Percentiles rank a stretch among this genome's conserved stretches.
Conservation (phyloP, 2,329 filamentous ascomycete species). For the Colletotrichum lini region DNA sequence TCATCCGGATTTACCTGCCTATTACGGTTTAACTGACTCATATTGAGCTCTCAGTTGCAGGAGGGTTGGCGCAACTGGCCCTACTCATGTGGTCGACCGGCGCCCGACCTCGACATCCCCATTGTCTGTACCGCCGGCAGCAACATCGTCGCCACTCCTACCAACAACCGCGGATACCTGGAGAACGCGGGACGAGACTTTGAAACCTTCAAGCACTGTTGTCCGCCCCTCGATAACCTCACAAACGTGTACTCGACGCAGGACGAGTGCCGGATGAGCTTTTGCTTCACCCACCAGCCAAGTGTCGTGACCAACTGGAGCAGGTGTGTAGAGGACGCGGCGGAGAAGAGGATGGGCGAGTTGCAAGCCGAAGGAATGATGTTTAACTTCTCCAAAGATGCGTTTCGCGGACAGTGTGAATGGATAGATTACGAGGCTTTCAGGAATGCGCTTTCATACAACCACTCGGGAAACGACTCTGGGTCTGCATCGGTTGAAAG, state of each 20-base stretch:
- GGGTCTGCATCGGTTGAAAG: neutral
- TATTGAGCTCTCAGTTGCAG: conserved; percentile 3
- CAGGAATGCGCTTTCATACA: neutral
- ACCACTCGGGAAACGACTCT: neutral
- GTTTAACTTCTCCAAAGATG: conserved; percentile 4
- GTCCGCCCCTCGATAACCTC: neutral
- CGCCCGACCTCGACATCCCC: neutral
- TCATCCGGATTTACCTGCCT: neutral
- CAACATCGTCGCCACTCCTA: neutral
- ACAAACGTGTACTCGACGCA: neutral
- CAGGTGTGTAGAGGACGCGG: neutral
- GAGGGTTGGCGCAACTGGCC: neutral
- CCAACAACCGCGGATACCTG: neutral
- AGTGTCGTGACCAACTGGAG: neutral
- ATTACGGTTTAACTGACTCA: neutral
- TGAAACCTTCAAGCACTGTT: neutral
- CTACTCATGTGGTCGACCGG: neutral
- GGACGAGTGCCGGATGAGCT: accelerated
- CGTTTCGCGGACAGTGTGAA: neutral
- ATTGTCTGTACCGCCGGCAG: neutral
- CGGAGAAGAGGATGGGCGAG: conserved; percentile 4
- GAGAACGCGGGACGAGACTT: neutral
- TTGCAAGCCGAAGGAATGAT: neutral
- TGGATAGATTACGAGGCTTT: neutral
- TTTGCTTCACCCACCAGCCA: neutral